Percentiles rank a stretch among this genome's conserved stretches.
Evolutionary conservation across 1,284 basidiomycete species (phyloP).

Genomic region (Tylopilus sp.): DNA sequence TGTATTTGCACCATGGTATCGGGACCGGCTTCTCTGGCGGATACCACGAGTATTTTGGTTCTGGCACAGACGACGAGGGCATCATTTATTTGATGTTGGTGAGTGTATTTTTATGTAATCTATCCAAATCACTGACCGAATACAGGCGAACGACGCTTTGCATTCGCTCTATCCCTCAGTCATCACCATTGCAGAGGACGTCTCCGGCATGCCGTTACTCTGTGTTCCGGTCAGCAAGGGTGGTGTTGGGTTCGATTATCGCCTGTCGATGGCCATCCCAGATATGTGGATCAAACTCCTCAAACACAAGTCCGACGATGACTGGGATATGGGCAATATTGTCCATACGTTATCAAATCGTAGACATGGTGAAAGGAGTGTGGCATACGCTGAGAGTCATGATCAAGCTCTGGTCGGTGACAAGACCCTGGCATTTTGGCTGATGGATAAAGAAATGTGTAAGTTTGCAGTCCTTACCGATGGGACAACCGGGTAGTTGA

Average conservation of each 20-base stretch:
- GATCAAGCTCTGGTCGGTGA: conserved; percentile 98
- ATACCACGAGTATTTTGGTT: conserved; percentile 97
- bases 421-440: conserved; percentile 98
- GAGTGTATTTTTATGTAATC: conserved; percentile 34
- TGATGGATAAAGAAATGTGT: conserved; percentile 99
- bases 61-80: conserved; percentile 81
- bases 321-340: conserved; percentile 89
- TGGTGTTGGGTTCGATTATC: conserved; percentile 96
- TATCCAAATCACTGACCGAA: conserved; percentile 9
- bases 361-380: conserved; percentile 85
- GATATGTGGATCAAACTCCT: conserved; percentile 99
- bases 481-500: conserved; percentile 21
- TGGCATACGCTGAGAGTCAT: conserved; percentile 95
- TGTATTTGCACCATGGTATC: conserved; percentile 97
- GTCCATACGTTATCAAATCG: conserved; percentile 90
- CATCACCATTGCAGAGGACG: conserved; percentile 96
- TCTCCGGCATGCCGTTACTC: conserved; percentile 96
- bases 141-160: conserved; percentile 88
- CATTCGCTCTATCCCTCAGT: conserved; percentile 77
- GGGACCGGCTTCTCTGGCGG: conserved; percentile 96
- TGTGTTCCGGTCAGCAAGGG: conserved; percentile 79
- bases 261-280: conserved; percentile 96
- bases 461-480: conserved; percentile 27
- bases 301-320: conserved; percentile 86
- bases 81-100: conserved; percentile 97